These are phyloP conservation scores for Wallacemonas sp. DNA, from an alignment of 208 protist species.

Conservation along the genomic window DNA sequence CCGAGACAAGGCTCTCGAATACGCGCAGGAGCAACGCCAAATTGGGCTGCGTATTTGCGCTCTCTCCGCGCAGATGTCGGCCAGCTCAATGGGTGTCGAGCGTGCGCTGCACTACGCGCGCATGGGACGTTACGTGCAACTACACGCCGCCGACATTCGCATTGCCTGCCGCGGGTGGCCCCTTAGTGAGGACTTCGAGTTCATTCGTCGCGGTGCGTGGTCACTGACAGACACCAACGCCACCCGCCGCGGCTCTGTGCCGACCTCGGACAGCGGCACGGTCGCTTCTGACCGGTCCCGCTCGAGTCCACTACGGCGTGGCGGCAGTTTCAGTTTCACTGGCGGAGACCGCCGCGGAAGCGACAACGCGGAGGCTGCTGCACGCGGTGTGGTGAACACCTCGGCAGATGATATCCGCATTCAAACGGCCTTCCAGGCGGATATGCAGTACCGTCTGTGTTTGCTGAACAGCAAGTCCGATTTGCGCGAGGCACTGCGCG, in stretches of 20 bases:
- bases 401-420: constrained; percentile 21
- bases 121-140: constrained; percentile 35
- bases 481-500: constrained; percentile 31
- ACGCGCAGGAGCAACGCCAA: constrained; percentile 41
- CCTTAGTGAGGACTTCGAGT: constrained; percentile 47
- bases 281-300: neutral
- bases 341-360: neutral
- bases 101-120: constrained; percentile 33
- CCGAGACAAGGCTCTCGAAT: constrained; percentile 33
- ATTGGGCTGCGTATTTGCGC: constrained; percentile 29
- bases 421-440: constrained; percentile 17
- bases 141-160: constrained; percentile 43
- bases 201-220: constrained; percentile 12
- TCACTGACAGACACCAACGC: neutral
- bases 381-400: neutral
- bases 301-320: neutral
- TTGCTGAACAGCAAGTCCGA: constrained; percentile 32
- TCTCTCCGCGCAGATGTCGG: constrained; percentile 8
- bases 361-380: neutral
- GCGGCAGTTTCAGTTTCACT: neutral
- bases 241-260: neutral
- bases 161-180: constrained; percentile 45
- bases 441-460: constrained; percentile 24
- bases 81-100: constrained; percentile 20
- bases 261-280: neutral